Base-by-base conservation (phyloP, 495 filamentous ascomycete species). In the Delitschia confertaspora region DNA sequence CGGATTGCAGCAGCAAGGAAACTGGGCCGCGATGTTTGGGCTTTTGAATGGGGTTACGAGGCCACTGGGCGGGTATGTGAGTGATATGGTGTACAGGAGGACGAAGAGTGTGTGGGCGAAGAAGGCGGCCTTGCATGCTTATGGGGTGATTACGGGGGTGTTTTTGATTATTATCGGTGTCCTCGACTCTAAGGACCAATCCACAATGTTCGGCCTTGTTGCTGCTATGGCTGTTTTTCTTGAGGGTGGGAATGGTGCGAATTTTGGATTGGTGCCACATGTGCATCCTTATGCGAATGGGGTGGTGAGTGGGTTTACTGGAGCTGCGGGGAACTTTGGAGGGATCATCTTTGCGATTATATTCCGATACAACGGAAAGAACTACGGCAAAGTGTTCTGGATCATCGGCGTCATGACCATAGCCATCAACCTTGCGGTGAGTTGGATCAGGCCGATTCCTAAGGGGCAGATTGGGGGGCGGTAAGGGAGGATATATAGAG, bases 21-120 rank as follows among this genome's bases (percentile, higher is more conserved):
- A 63, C 49, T 65, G 60, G 60, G 62, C 62, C 1, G 62, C 62
- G 9, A 65, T 65, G 62, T 63, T 65, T 31, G 62, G 62, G 6
- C 53, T 65, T 1, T 49, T 65, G 21, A 65, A 65, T 38, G 51
- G 56, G 24, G 49, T 63, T 13, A 60, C 43, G 17, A 42, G 62
- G 1, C 62, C 62, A 2, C 55, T 65, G 1, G 62, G 62, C 14
- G 62, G 62, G 18, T 45, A 57, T 31, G 43, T 60, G n/a, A 44
- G 48, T 17, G 60, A 65, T 42, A 9, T 60, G 10, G 57, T 44
- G 0, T 65, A 63, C 48, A 36, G 45, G 13, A 16, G n/a, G 6
- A 58, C 55, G 3, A 33, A 53, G 22, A 59, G 46, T n/a, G 45
- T 60, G 9, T 65, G 62, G 62, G 39, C 54, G 7, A 65, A 65